These are phyloP conservation scores for Crithidia fasciculata DNA, from an alignment of 208 protist genomes.

Conservation along the genomic window DNA sequence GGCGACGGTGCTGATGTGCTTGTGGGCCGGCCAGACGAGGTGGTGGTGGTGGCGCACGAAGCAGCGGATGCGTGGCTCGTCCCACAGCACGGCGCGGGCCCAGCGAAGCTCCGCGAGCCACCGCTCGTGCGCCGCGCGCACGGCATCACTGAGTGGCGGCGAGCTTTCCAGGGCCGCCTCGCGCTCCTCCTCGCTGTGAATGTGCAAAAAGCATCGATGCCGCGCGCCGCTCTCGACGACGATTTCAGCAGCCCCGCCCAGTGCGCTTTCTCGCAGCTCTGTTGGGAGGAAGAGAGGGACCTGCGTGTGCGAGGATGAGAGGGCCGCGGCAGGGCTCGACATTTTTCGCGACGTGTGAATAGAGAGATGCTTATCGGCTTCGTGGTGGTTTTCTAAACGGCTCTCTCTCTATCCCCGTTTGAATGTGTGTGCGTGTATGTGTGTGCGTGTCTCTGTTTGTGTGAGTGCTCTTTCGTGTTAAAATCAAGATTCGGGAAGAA, in stretches of 20 bases:
- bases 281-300: conserved; percentile 38
- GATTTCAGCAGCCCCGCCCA: conserved; percentile 58
- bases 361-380: not conserved
- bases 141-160: not conserved
- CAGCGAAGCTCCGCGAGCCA: conserved; percentile 53
- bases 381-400: not conserved
- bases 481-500: too few species aligned
- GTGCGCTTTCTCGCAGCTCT: conserved; percentile 40
- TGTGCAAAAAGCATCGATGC: conserved; percentile 55
- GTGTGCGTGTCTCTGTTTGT: too few species aligned
- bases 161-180: conserved; percentile 25
- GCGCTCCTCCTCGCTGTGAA: conserved; percentile 76
- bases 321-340: not conserved
- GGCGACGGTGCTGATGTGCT: conserved; percentile 44
- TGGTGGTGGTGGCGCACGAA: conserved; percentile 52
- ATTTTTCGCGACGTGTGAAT: not conserved
- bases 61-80: conserved; percentile 37
- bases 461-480: too few species aligned
- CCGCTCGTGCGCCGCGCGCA: conserved; percentile 33
- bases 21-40: conserved; percentile 60
- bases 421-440: too few species aligned
- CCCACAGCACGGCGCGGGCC: conserved; percentile 59
- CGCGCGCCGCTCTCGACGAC: conserved; percentile 49
- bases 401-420: too few species aligned
- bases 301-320: conserved; percentile 8